Evolutionary conservation across 73 alveolate genomes (phyloP).

Genomic region (Paramecium octaurelia): DNA sequence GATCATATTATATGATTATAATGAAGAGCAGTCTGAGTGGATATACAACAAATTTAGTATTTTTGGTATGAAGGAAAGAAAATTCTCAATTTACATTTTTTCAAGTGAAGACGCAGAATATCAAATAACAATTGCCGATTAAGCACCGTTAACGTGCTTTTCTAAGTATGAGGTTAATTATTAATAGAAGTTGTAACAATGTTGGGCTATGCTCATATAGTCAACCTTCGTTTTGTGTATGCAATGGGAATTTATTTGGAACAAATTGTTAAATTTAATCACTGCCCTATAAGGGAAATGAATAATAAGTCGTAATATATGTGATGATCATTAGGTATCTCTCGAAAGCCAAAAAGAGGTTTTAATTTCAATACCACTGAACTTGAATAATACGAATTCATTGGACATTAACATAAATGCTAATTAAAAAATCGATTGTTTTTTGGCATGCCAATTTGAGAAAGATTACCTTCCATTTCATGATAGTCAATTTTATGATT

Average conservation of each 20-base stretch:
- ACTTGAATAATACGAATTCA: neutral
- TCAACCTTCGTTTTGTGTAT: neutral
- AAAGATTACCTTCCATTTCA: neutral
- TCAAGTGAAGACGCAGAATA: neutral
- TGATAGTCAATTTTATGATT: neutral
- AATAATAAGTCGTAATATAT: neutral
- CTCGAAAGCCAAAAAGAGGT: neutral
- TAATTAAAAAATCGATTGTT: neutral
- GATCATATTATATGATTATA: neutral
- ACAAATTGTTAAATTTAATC: neutral
- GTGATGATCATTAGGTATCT: neutral
- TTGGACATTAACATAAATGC: neutral
- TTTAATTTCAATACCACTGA: neutral
- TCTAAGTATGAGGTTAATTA: neutral
- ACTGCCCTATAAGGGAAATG: neutral
- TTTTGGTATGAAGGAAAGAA: neutral
- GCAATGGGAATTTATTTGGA: neutral
- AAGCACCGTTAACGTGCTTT: neutral
- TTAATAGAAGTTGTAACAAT: neutral
- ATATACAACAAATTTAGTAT: neutral
- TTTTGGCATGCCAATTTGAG: neutral
- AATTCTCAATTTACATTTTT: neutral
- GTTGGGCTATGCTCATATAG: neutral
- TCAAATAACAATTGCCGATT: neutral
- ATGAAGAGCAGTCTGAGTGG: neutral